Conservation (phyloP, 768 basidiomycete species). For the Clavaria fumosa region DNA sequence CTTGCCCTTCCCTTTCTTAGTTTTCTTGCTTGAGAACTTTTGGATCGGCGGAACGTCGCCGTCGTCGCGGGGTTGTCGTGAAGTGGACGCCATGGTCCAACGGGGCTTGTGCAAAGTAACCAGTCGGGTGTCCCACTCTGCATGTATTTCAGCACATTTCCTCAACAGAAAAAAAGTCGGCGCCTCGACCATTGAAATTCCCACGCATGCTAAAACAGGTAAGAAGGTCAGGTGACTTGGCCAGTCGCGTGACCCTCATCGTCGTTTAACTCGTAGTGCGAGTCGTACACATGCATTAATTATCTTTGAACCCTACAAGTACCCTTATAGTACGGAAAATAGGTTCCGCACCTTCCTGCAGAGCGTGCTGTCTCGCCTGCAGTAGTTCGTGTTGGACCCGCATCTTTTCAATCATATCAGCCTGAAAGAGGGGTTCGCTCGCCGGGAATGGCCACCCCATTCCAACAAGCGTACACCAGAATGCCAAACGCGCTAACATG, state of each 20-base stretch:
- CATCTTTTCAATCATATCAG: slow-evolving; percentile 54
- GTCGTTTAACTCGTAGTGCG: too few species aligned
- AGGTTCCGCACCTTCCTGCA: slow-evolving; percentile 33
- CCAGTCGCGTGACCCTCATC: too few species aligned
- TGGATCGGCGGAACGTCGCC: too few species aligned
- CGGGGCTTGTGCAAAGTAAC: too few species aligned
- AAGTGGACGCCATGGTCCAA: slow-evolving; percentile 29
- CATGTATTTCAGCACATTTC: too few species aligned
- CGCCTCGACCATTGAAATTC: too few species aligned
- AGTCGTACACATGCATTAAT: too few species aligned
- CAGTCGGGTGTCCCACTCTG: too few species aligned
- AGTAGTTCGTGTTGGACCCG: slow-evolving; percentile 44
- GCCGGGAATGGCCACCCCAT: slow-evolving; percentile 44
- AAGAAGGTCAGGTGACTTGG: too few species aligned
- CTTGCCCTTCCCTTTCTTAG: slow-evolving; percentile 37
- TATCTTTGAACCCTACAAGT: slow-evolving; percentile 41
- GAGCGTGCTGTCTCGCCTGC: slow-evolving; percentile 37
- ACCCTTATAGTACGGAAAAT: slow-evolving; percentile 47
- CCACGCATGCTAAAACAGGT: too few species aligned
- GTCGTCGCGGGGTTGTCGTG: slow-evolving; percentile 25
- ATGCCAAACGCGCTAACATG: slow-evolving; percentile 45
- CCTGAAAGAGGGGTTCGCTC: slow-evolving; percentile 49
- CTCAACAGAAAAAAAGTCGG: too few species aligned
- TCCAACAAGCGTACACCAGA: slow-evolving; percentile 47
- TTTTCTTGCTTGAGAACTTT: slow-evolving; percentile 12